Evolutionary conservation across 331 rosid species (phyloP).

Genomic region (Quercus lobata): DNA sequence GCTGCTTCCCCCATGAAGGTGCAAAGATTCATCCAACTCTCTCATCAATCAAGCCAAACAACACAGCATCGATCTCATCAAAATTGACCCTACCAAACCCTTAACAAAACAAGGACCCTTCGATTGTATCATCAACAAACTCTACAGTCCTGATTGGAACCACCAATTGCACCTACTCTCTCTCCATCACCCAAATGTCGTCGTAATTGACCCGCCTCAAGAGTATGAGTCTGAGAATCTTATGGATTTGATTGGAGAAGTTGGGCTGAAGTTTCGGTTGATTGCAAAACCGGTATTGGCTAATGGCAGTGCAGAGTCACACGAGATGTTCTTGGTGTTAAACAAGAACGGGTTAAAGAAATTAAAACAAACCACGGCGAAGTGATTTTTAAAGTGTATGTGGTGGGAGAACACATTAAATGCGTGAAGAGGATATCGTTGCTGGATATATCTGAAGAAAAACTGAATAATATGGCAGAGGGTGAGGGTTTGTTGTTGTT

Average conservation of each 20-base stretch:
- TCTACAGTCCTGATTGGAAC: slow-evolving; percentile 38
- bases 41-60: slow-evolving; percentile 30
- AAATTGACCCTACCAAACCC: slow-evolving; percentile 27
- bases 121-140: slow-evolving; percentile 57
- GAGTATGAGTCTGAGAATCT: not conserved
- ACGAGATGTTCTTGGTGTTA: slow-evolving; percentile 46
- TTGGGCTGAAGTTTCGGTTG: slow-evolving; percentile 36
- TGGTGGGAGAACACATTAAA: slow-evolving; percentile 37
- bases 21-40: slow-evolving; percentile 27
- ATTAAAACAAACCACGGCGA: slow-evolving; percentile 58
- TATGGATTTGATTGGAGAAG: not conserved
- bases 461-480: not conserved
- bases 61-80: slow-evolving; percentile 35
- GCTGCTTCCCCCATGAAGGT: slow-evolving; percentile 48
- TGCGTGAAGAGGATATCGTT: slow-evolving; percentile 65
- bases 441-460: slow-evolving; percentile 36
- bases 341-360: slow-evolving; percentile 28
- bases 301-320: slow-evolving; percentile 40
- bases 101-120: slow-evolving; percentile 48
- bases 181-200: slow-evolving; percentile 13
- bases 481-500: slow-evolving; percentile 27
- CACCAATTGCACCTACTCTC: slow-evolving; percentile 26
- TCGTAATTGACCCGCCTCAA: slow-evolving; percentile 48
- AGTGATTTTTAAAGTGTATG: slow-evolving; percentile 65
- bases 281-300: slow-evolving; percentile 53